Base-by-base conservation (phyloP, 2,329 filamentous ascomycete species). In the Epicoccum sorghinum region DNA sequence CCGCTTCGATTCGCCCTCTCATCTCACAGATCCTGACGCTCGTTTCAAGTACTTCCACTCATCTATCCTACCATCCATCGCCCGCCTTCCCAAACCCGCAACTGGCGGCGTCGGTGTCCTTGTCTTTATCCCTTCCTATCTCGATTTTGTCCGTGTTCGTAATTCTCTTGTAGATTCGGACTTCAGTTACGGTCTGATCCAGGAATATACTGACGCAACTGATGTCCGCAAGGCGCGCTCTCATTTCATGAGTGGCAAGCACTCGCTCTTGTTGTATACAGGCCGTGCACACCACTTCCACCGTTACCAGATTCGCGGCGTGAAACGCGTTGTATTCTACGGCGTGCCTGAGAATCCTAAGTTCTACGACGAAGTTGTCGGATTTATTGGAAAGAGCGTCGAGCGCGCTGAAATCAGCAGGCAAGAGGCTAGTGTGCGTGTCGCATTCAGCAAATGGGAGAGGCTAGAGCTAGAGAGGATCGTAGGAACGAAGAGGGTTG, bases 211-310 rank as follows among this genome's bases (percentile, higher is more conserved):
- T 0, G 85, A 89, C 40, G 80, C 88, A 7, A 83, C 87, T 7
- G 91, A 96, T 60, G 88, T 92, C 27, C 88, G 91, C 37, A 86
- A 93, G 35, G 91, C 93, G 7, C 83, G 93, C 23, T 93, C 90
- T 10, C 90, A 97, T 71, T 98, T 99, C 76, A 79, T 91, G 60
- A 89, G 81, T 35, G 95, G 93, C 4, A 83, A 92, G 13, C 90
- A 97, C 71, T 86, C 86, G 18, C 83, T 98, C 14, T 77, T 99
- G 35, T 80, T 99, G 13, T 99, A 98, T 77, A 96, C 93, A 2
- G 93, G 96, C 73, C 87, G 95, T 55, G 90, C 93, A n/a, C 95
- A 99, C 76, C 95, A 99, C 75, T 98, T 98, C 81, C 86, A 91
- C 44, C 84, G 95, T n/a, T 92, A 95, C 70, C 84, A 85, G 62